These are phyloP conservation scores for Pinus albicaulis DNA, from an alignment of 75 land plant species.

Conservation along the genomic window DNA sequence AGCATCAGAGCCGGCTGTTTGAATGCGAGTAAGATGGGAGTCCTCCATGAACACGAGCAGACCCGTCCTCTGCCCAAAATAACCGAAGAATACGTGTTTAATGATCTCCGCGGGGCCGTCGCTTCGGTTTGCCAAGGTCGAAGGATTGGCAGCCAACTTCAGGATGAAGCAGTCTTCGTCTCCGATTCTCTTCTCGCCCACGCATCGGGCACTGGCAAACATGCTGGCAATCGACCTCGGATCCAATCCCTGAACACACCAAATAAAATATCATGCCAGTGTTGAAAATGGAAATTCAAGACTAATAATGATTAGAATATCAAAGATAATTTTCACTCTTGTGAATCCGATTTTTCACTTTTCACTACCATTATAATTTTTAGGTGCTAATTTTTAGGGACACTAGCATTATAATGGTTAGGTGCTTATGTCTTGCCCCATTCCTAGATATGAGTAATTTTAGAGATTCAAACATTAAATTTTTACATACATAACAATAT, in stretches of 20 bases:
- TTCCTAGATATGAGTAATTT: no score
- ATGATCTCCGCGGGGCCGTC: conserved; percentile 67
- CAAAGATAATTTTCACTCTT: no score
- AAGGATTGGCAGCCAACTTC: conserved; percentile 48
- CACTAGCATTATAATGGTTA: no score
- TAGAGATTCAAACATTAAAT: no score
- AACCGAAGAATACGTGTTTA: conserved; percentile 58
- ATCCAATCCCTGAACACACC: conserved; percentile 57
- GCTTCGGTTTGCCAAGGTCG: conserved; percentile 32
- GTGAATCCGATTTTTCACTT: no score
- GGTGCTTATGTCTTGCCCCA: no score
- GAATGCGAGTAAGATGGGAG: conserved; percentile 62
- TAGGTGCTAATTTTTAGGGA: no score
- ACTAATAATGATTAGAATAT: no score
- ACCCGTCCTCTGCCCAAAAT: conserved; percentile 75
- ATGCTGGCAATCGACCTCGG: conserved; percentile 50
- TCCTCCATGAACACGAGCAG: conserved; percentile 71
- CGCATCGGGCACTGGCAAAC: conserved; percentile 54
- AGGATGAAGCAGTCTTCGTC: conserved; percentile 65
- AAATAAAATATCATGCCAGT: no score
- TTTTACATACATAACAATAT: no score
- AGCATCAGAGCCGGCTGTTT: conserved; percentile 18
- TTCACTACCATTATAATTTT: no score
- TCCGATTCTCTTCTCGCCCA: conserved; percentile 62
- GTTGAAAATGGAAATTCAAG: no score